Evolutionary conservation across 164 flowering plant species (phyloP), one percentile per base, ranked within the genome.

Genomic region (Buxus sempervirens): DNA sequence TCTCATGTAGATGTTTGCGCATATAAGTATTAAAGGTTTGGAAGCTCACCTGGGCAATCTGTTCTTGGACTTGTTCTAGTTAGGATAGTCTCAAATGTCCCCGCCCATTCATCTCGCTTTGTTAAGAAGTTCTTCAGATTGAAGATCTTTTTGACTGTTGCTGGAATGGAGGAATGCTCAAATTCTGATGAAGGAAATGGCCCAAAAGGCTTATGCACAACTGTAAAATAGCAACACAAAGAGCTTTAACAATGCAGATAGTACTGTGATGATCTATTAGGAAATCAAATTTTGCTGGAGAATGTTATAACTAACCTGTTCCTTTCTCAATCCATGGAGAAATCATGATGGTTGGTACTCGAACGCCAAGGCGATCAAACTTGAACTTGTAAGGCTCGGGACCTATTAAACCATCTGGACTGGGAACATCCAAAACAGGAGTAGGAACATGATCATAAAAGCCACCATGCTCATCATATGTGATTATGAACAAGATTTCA

Each of bases 71-170:
- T 83, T 3, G 32, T 73, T 49, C 90, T 73, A n/a, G 69, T 88
- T 10, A 88, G 20, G 16, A 87, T 78, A 16, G 60, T 55, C 3
- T 90, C 98, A 58, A 90, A 87, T 0, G 98, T 88, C 24, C 95
- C 96, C 0, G 98, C 96, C 96, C 98, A 93, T 3, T 78, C 96
- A 57, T 93, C 98, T 0, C 98, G 88, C 80, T 88, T 87, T 1
- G 93, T 93, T 18, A 89, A 76, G 60, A 90, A 90, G 8, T 82
- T 73, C 38, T 84, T 83, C 23, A 90, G 75, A 68, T 85, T 78
- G 74, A 89, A 90, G 9, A 93, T 79, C 84, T 88, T 90, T 72
- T 93, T 90, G 10, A 93, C 82, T 4, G 96, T 93, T 26, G 96
- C 96, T 18, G 96, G 81, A 51, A 93, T 90, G 20, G 98, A 93